Base-by-base conservation (phyloP, 345 rosid genomes). In the Acer negundo region DNA sequence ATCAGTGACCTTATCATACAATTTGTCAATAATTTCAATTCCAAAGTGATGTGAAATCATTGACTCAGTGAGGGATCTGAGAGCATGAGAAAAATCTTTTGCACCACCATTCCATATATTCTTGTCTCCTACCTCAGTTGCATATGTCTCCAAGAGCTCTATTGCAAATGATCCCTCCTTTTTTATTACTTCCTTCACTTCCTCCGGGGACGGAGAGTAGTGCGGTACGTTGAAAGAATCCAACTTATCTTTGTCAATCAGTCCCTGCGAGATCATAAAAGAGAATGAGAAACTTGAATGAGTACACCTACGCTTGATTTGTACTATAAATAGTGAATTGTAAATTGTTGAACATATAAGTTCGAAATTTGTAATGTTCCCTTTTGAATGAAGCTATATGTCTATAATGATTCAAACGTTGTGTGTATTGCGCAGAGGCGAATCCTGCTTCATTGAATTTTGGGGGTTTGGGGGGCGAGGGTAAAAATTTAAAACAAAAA, bases 21-120 rank as follows among this genome's bases (percentile, higher is more conserved):
- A 47, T 58, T 69, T 35, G 56, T 82, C 79, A 77, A 78, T 44
- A 17, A 78, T 55, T 55, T 65, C 75, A 64, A 3, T 23, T 8
- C 79, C 79, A 46, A 78, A 69, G 63, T 82, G 81, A 70, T 70
- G 73, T 5, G 81, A 65, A 55, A 78, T 75, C 24, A 74, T 47
- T 11, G 81, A 46, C 12, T 76, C 81, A 7, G 84, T 64, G 76
- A 69, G 67, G 17, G 79, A 42, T 42, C 79, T 74, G 2, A 35
- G 19, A 17, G 31, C 13, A 9, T 65, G 38, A 8, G 69, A 26
- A 44, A 65, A 4, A 15, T 58, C 62, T 23, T 56, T 78, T 77
- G 66, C 44, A 22, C 65, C 75, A 16, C 44, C 58, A 10, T 13
- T 38, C 70, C 55, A 46, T 11, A 62, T 11, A 23, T 55, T 40